Conservation (phyloP, 2,329 filamentous ascomycete genomes). For the Pseudogymnoascus sp. region DNA sequence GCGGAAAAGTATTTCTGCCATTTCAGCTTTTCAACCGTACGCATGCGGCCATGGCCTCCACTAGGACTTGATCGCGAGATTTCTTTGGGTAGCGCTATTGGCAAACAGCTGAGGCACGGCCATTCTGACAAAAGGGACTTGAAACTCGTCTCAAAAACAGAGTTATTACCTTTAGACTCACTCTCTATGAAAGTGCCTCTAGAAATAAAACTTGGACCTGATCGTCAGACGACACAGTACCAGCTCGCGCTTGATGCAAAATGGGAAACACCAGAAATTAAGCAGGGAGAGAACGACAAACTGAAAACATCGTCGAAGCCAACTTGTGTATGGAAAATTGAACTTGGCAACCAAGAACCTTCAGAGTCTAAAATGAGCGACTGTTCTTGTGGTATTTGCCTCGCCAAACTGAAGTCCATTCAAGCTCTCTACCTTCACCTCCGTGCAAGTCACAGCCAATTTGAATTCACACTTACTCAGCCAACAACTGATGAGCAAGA, state of each 20-base stretch:
- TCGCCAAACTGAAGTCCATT: not conserved
- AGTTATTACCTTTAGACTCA: not conserved
- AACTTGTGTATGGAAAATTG: not conserved
- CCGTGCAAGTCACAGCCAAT: not conserved
- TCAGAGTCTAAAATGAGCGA: not conserved
- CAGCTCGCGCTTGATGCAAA: not conserved
- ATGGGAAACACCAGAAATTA: not conserved
- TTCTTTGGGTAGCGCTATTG: not conserved
- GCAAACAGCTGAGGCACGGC: not conserved
- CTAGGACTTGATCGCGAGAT: not conserved
- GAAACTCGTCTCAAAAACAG: not conserved
- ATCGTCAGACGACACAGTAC: not conserved
- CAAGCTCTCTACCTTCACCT: not conserved
- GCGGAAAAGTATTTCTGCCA: conserved; percentile 2
- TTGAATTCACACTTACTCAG: not conserved
- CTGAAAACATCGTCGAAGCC: not conserved
- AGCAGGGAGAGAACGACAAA: not conserved
- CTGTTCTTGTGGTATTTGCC: not conserved
- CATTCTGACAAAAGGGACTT: not conserved
- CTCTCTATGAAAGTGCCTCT: not conserved
- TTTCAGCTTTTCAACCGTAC: not conserved
- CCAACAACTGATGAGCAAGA: not conserved
- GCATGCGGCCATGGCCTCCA: not conserved
- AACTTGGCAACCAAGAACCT: not conserved
- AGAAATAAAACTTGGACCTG: not conserved